Evolutionary conservation across 441 rosid genomes (phyloP), one percentile per base, ranked within the genome.

Genomic region (Adansonia rubrostipa): DNA sequence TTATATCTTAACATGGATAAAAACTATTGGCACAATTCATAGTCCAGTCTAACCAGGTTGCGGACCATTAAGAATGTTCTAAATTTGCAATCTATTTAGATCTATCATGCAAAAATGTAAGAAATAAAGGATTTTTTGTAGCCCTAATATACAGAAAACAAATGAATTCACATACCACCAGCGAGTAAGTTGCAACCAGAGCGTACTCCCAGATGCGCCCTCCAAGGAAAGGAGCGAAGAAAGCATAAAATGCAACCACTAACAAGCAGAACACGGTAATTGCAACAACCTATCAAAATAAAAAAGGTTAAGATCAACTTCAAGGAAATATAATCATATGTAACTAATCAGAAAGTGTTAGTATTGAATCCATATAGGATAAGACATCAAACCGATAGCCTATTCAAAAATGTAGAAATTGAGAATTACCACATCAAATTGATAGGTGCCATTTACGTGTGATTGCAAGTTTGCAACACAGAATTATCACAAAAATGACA

Each of bases 251-350:
- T 0, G 93, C 96, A 6, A 92, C 88, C 73, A 85, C 89, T 80
- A 92, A 79, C 74, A 90, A 86, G 83, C 93, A 90, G 84, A 88
- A 92, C 75, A 92, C 93, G 1, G 96, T 92, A 76, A 90, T 89
- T 44, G 96, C 96, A 83, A 92, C 85, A 82, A 92, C 93, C 96
- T 91, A 58, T 76, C 80, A 78, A 76, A 67, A 48, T 33, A 78
- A 33, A 17, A 65, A 58, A 51, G 72, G 68, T 77, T 53, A 75
- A 71, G 71, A 77, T 15, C 78, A 70, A 69, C 19, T n/a, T 33
- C 72, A 54, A 58, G 60, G 76, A 74, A 65, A 58, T 53, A 57
- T 58, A 69, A 33, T 54, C 51, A 74, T 17, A 75, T 4, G 57
- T 36, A 54, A 50, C 24, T 45, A 44, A 28, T 44, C 28, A 8